A percentile compares a stretch with the other conserved stretches of the same genome.
Evolutionary conservation across 2,329 filamentous ascomycete genomes (phyloP).

Genomic region (Trichoderma semiorbis): DNA sequence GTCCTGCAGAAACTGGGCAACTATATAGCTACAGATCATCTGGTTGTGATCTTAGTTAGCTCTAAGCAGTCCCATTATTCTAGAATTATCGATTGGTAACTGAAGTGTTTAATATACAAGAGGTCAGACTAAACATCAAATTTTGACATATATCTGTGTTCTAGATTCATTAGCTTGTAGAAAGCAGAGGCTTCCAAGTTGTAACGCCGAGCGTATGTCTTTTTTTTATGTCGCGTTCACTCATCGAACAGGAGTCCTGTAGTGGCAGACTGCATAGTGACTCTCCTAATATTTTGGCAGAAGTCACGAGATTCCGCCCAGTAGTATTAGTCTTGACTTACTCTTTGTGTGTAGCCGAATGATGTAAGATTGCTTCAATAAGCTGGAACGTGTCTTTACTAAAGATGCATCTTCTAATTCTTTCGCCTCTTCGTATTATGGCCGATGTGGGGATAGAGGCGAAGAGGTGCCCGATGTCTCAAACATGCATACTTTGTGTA

Average conservation of each 20-base stretch:
- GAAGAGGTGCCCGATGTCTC: background rate
- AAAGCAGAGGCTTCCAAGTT: background rate
- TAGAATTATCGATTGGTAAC: background rate
- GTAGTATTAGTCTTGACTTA: background rate
- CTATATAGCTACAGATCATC: background rate
- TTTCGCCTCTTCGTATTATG: background rate
- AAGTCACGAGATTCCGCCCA: background rate
- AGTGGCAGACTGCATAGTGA: fast-evolving
- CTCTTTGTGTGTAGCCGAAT: background rate
- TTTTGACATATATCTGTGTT: too few species aligned
- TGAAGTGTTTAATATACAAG: background rate
- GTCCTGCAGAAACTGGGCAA: background rate
- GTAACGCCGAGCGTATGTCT: background rate
- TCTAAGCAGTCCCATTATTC: background rate
- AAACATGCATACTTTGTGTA: background rate
- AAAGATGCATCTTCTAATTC: background rate
- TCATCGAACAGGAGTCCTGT: background rate
- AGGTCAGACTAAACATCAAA: background rate
- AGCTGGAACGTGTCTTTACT: background rate
- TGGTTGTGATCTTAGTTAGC: background rate
- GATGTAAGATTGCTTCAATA: background rate
- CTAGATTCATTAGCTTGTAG: too few species aligned
- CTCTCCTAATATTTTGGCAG: background rate
- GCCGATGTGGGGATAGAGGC: background rate
- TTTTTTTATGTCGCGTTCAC: background rate